A percentile compares a stretch with the other conserved stretches of the same genome.
These are phyloP conservation scores for Geotrichum histeridarum DNA, from an alignment of 1,139 yeast species.

Conservation along the genomic window DNA sequence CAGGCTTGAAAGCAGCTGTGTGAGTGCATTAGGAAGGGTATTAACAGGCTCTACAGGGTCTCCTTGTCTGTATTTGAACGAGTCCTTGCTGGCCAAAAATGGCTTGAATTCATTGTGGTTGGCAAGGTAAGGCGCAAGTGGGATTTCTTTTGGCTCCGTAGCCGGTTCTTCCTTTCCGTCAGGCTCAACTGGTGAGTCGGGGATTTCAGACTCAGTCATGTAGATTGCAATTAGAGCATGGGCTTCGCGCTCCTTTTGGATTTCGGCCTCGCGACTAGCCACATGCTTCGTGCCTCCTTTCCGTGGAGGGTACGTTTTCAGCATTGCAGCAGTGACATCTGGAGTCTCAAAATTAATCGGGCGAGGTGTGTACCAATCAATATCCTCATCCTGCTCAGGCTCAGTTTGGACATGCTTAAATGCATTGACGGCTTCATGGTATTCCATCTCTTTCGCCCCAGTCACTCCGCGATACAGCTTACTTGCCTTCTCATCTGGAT, in stretches of 20 bases:
- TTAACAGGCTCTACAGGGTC: neutral
- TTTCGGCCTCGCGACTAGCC: constrained; percentile 30
- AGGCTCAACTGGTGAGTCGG: constrained; percentile 33
- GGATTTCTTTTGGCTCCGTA: constrained; percentile 19
- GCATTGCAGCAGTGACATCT: constrained; percentile 17
- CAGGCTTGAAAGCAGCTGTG: neutral
- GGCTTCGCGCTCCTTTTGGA: constrained; percentile 31
- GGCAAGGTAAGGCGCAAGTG: constrained; percentile 19
- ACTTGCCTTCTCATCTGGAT: constrained; percentile 41
- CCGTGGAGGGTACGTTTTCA: constrained; percentile 25
- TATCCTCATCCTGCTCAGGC: constrained; percentile 29
- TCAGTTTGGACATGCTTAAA: constrained; percentile 20
- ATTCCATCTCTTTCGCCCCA: constrained; percentile 31
- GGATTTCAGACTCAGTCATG: constrained; percentile 29
- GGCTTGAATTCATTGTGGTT: constrained; percentile 17
- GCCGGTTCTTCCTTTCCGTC: constrained; percentile 14
- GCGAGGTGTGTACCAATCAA: constrained; percentile 34
- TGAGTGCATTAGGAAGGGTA: neutral
- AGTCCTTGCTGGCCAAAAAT: constrained; percentile 3
- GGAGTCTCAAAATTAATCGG: constrained; percentile 26
- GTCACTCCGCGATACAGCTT: constrained; percentile 26
- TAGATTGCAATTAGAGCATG: constrained; percentile 30
- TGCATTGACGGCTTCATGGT: constrained; percentile 33
- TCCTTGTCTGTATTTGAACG: constrained; percentile 5
- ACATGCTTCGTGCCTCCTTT: constrained; percentile 33